Evolutionary conservation across 2,329 filamentous ascomycete genomes (phyloP), one percentile per base, ranked within the genome.

Genomic region (Chrysoporthe austroafricana): DNA sequence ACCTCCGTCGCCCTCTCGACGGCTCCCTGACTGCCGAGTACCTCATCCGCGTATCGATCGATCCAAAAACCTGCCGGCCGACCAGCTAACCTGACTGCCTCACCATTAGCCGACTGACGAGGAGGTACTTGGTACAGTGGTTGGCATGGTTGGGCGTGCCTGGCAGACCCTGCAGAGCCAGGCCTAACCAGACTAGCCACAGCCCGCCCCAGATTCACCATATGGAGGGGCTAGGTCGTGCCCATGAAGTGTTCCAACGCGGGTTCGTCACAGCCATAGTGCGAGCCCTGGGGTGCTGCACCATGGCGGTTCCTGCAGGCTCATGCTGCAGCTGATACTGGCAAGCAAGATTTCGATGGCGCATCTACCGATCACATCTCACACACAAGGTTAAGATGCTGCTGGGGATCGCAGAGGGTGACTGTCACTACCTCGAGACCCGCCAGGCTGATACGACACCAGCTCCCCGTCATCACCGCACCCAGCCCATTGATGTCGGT

Each of bases 171-270:
- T 36, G 26, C 32, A 26, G n/a, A 11, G 13, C 26, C 32, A 36
- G 21, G 21, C 21, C 11, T 26, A 32, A 32, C 52, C 52, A 56
- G 52, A 11, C 52, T 14, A 56, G 14, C n/a, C 1, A 36, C 11
- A 56, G 14, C 11, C 48, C 11, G 8, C 21, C 50, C 50, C 21
- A 34, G 21, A 21, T 26, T 32, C 21, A 4, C 26, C 44, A 21
- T 42, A 32, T 5, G 26, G 26, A 54, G 48, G 50, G 50, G 21
- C 50, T 32, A 54, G 50, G 21, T 54, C 46, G 14, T 32, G n/a
- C 62, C 39, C 48, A 61, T 43, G 61, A 59, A 68, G 66, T 68
- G 63, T 50, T 68, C 66, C 66, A 63, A 68, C 39, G 66, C 63
- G 65, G 50, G 66, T 62, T 62, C 66, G 43, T 66, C 66, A 42